A percentile compares a stretch with the other conserved stretches of the same genome.
Conservation (phyloP, 2,329 filamentous ascomycete species). For the Pezicula carpinea region DNA sequence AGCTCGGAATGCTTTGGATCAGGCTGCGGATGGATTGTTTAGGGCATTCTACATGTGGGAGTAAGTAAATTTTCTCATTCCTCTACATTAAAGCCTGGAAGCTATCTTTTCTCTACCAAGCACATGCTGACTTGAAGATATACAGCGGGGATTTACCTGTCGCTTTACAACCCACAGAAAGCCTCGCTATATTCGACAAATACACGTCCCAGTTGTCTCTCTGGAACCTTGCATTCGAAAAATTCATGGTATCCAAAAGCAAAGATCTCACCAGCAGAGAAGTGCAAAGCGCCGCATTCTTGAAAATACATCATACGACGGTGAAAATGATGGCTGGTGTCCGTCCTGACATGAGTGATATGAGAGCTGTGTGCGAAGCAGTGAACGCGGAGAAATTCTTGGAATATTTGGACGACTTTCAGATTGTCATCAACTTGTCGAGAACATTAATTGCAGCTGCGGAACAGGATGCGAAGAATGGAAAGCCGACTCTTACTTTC, state of each 20-base stretch:
- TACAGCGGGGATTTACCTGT: slow-evolving; percentile 4
- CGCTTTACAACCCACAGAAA: slow-evolving; percentile 4
- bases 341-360: slow-evolving; percentile 6
- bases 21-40: slow-evolving; percentile 20
- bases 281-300: slow-evolving; percentile 24
- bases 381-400: slow-evolving; percentile 6
- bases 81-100: slow-evolving; percentile 8
- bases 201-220: slow-evolving; percentile 6
- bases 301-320: slow-evolving; percentile 24
- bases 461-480: slow-evolving; percentile 11
- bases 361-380: slow-evolving; percentile 5
- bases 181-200: slow-evolving; percentile 5
- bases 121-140: slow-evolving; percentile 6
- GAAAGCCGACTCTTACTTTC: slow-evolving; percentile 11
- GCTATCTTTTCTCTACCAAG: slow-evolving; percentile 8
- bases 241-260: slow-evolving; percentile 20
- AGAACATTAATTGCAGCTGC: slow-evolving; percentile 11
- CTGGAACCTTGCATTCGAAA: slow-evolving; percentile 23
- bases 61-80: slow-evolving; percentile 4
- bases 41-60: slow-evolving; percentile 19
- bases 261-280: slow-evolving; percentile 16
- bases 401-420: slow-evolving; percentile 10
- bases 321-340: slow-evolving; percentile 18
- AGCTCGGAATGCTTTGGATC: slow-evolving; percentile 17
- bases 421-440: slow-evolving; percentile 11